Base-by-base conservation (phyloP, 305 asterid genomes). In the Nicotiana rustica region DNA sequence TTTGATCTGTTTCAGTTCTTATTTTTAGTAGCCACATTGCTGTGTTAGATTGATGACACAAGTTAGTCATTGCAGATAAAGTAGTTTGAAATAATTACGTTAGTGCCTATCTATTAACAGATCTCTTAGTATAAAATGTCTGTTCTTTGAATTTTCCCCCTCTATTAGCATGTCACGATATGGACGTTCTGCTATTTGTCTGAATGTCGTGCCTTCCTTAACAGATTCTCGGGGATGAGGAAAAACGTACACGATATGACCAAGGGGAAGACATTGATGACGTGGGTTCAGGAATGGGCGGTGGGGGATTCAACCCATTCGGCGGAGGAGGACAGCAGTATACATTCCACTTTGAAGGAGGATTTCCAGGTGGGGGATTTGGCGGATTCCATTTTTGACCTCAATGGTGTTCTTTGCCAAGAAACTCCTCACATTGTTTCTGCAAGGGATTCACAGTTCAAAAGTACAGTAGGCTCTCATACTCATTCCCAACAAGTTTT, bases 141-240 rank as follows among this genome's bases (percentile, higher is more conserved):
- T 66, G 31, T 41, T 5, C 21, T 33, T 33, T 41, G 3, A 31
- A 18, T 67, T 14, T 33, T 5, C 0, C 1, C 0, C 29, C 76
- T 36, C 55, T 35, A 67, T 36, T 35, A 67, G 76, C 71, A 15
- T 67, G 38, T 35, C 36, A n/a, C 14, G 3, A 44, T 14, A 15
- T 35, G 75, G 49, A 14, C 29, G 3, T 65, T 60, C 29, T 14
- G 47, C 19, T 52, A 38, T 49, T 79, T 38, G 44, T 41, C 44
- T 36, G 64, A 12, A 31, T 65, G 60, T 21, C 19, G 7, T 0
- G 5, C 81, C 25, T 38, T 17, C 36, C 68, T 77, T 79, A 49
- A 77, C 94, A 94, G 98, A 41, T 94, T 81, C 90, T 94, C 66
- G 93, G 98, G 1, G 98, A 93, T 59, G 97, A 94, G 41, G 98